Base-by-base conservation (phyloP, 1,284 basidiomycete species). In the Ganoderma boninense region DNA sequence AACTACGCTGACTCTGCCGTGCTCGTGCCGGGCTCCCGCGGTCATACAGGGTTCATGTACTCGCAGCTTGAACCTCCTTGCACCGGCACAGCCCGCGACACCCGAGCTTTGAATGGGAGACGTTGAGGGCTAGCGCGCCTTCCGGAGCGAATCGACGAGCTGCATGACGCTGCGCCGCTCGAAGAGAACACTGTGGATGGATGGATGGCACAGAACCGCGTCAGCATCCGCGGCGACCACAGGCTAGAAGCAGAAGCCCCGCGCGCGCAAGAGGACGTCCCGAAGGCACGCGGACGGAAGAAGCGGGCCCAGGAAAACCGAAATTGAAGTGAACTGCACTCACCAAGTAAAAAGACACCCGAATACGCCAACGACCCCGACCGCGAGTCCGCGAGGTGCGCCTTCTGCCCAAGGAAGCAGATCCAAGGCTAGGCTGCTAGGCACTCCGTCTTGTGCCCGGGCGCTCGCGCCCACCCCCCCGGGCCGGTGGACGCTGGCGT, bases 341-440 rank as follows among this genome's bases (percentile, higher is more conserved):
- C 67, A 80, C 80, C 81, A 83, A 20, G 79, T 73, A 32, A 72
- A 38, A 59, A 82, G 64, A 72, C 80, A 82, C 2, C 71, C 74
- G 3, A 74, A 57, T 6, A 79, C 70, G 42, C 76, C 78, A 4
- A 56, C 65, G 20, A 71, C 75, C 1, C 80, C 82, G 14, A 78
- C 65, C 13, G 72, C 74, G 8, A 83, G 38, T n/a, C n/a, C n/a
- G n/a, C n/a, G n/a, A n/a, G n/a, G 71, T 83, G 82, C 4, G 73
- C 75, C 29, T 69, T 69, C 69, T 81, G 81, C 6, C 71, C 76
- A 13, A 65, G 32, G 2, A 82, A 32, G 13, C n/a, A n/a, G n/a
- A n/a, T 71, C 75, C 57, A 76, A n/a, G n/a, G n/a, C n/a, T n/a
- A n/a, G n/a, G n/a, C n/a, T n/a, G n/a, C n/a, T 32, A 20, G 73